Evolutionary conservation across 352 stramenopile genomes (phyloP).

Genomic region (Phytophthora brassicae): DNA sequence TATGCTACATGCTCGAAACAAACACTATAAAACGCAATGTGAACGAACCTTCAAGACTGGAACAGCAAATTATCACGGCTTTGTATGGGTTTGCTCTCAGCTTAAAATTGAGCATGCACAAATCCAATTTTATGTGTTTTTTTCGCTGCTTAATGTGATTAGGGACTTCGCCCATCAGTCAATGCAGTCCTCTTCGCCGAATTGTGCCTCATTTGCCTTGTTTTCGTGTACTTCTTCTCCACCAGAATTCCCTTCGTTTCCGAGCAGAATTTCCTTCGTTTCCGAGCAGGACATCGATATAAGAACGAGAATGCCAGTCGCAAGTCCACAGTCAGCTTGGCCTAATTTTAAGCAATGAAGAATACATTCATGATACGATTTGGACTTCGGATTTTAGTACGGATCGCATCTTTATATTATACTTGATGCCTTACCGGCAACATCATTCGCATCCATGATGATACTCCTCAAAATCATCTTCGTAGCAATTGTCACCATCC

Average conservation of each 20-base stretch:
- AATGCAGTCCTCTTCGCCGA: constrained; percentile 42
- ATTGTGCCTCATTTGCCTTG: constrained; percentile 39
- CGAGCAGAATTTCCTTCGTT: no score
- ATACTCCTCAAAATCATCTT: constrained; percentile 85
- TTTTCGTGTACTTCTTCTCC: constrained; percentile 49
- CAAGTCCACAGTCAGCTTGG: constrained; percentile 24
- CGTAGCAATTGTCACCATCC: constrained; percentile 61
- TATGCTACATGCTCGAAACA: no score
- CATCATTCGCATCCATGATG: constrained; percentile 15
- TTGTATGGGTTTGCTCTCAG: no score
- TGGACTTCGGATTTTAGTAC: neutral
- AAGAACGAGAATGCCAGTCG: constrained; percentile 25
- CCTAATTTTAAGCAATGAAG: constrained; percentile 1
- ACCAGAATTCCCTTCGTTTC: no score
- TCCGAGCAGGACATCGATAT: constrained; percentile 51
- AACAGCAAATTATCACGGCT: no score
- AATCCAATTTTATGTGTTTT: no score
- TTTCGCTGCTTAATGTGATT: constrained; percentile 25
- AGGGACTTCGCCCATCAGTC: no score
- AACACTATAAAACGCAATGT: no score
- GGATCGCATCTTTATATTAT: no score
- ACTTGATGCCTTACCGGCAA: no score
- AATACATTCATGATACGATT: neutral
- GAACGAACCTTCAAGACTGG: no score
- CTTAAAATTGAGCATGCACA: no score